Percentiles rank a stretch among this genome's conserved stretches.
Evolutionary conservation across 331 rosid species (phyloP).

Genomic region (Stylosanthes scabra): DNA sequence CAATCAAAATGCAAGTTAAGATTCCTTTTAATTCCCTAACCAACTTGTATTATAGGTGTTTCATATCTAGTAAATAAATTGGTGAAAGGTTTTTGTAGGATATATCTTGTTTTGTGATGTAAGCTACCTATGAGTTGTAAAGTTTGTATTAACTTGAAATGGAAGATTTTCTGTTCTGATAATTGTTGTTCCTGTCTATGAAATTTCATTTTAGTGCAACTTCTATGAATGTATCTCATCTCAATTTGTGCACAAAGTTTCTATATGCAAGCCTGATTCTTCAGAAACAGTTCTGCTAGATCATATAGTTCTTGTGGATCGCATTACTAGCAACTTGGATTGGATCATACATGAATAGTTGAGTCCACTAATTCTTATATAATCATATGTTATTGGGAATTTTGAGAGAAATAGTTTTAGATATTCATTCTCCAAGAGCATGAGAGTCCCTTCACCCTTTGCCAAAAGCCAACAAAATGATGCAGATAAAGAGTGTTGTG

Average conservation of each 20-base stretch:
- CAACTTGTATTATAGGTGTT: slow-evolving; percentile 9
- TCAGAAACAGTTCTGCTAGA: not conserved
- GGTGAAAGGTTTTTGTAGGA: slow-evolving; percentile 10
- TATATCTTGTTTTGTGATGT: not conserved
- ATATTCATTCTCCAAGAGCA: not conserved
- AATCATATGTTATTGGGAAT: not conserved
- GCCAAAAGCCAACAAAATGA: not conserved
- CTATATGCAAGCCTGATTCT: not conserved
- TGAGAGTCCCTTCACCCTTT: not conserved
- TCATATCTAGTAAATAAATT: not conserved
- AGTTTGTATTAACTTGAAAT: slow-evolving; percentile 16
- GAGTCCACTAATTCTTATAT: not conserved
- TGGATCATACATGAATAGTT: not conserved
- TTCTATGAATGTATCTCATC: not conserved
- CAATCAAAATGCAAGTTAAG: slow-evolving; percentile 14
- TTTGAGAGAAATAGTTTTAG: not conserved
- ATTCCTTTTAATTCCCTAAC: slow-evolving; percentile 7
- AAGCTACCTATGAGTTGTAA: slow-evolving; percentile 29
- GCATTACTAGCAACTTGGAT: not conserved
- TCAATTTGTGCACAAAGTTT: not conserved
- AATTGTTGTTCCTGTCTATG: slow-evolving; percentile 12
- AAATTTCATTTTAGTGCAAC: not conserved
- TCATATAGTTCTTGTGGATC: too few relatives aligned
- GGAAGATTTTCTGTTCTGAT: slow-evolving; percentile 3
- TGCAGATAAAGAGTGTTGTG: not conserved